Percentiles rank a stretch among this genome's conserved stretches.
phyloP scores from a whole-genome alignment of 1,284 basidiomycete genomes.

The Cutaneotrichosporon cyanovorans region DNA sequence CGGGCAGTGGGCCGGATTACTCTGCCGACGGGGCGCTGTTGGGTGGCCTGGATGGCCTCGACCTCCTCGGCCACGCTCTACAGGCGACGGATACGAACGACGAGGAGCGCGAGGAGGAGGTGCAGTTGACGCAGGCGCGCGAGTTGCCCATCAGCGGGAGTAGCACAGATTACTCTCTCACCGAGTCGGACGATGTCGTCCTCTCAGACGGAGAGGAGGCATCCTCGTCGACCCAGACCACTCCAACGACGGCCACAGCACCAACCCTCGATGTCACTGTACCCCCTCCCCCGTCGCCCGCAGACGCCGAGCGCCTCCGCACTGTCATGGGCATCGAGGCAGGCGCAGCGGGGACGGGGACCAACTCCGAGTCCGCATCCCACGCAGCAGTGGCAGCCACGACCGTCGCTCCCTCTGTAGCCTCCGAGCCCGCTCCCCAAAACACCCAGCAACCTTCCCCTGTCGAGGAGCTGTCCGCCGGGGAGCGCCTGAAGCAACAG shows the following conservation, averaged over 20 bases:
- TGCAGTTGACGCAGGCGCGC: constrained; percentile 53
- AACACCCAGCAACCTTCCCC: not conserved
- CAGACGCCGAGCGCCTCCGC: constrained; percentile 32
- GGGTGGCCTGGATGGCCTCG: constrained; percentile 70
- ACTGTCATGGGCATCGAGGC: constrained; percentile 30
- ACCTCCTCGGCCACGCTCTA: constrained; percentile 73
- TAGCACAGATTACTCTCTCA: constrained; percentile 48
- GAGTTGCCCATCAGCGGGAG: constrained; percentile 59
- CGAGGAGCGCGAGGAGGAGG: constrained; percentile 54
- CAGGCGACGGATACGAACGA: constrained; percentile 47
- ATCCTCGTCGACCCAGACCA: constrained; percentile 56
- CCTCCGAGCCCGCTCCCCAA: constrained; percentile 1
- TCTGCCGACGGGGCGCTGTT: constrained; percentile 68
- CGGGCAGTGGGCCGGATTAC: constrained; percentile 65
- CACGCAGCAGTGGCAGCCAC: constrained; percentile 25
- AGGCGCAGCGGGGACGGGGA: not conserved
- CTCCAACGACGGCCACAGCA: constrained; percentile 16
- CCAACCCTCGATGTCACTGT: constrained; percentile 3
- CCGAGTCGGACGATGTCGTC: constrained; percentile 62
- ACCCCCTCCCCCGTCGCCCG: constrained; percentile 35
- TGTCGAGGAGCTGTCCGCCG: constrained; percentile 43
- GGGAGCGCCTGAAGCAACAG: constrained; percentile 68
- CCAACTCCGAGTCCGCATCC: constrained; percentile 5
- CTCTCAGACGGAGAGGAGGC: constrained; percentile 58
- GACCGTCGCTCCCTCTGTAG: constrained; percentile 24